Conservation (phyloP, 805 yeast species). For the Sungouiella blattae region DNA sequence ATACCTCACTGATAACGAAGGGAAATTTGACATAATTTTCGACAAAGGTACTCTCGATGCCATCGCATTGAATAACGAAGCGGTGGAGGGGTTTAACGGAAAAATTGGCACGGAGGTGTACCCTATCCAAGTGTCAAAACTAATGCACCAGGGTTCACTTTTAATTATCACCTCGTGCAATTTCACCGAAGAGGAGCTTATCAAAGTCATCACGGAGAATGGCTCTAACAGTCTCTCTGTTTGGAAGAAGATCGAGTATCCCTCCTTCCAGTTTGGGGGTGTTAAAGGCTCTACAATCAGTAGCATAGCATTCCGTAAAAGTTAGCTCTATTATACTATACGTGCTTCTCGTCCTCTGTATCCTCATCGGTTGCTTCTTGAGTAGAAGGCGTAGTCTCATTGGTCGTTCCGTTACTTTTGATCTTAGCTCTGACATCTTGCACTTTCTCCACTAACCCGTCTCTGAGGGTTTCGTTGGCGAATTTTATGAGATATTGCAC, state of each 20-base stretch:
- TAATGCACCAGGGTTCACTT: conserved; percentile 55
- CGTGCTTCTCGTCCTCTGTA: conserved; percentile 1
- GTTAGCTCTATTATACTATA: too few species aligned
- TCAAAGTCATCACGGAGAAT: conserved; percentile 46
- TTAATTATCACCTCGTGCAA: conserved; percentile 88
- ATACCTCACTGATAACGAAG: conserved; percentile 33
- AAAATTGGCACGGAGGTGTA: conserved; percentile 57
- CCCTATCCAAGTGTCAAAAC: conserved; percentile 51
- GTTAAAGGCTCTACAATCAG: conserved; percentile 83
- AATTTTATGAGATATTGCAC: conserved; percentile 81
- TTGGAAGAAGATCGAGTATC: conserved; percentile 72
- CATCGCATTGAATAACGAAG: conserved; percentile 73
- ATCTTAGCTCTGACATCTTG: too few species aligned
- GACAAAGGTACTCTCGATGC: conserved; percentile 98
- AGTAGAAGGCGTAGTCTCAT: neutral
- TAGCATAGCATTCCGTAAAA: conserved; percentile 69
- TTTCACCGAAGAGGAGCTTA: conserved; percentile 79
- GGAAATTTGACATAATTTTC: conserved; percentile 65
- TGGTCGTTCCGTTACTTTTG: conserved; percentile 7
- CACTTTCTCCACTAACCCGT: conserved; percentile 52
- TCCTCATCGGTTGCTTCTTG: neutral
- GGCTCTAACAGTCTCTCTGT: conserved; percentile 43
- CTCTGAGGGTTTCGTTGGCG: conserved; percentile 57
- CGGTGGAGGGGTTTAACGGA: conserved; percentile 39
- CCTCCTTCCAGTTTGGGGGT: conserved; percentile 87